Conservation (phyloP, 2,329 filamentous ascomycete genomes). For the Elsinoe australis region DNA sequence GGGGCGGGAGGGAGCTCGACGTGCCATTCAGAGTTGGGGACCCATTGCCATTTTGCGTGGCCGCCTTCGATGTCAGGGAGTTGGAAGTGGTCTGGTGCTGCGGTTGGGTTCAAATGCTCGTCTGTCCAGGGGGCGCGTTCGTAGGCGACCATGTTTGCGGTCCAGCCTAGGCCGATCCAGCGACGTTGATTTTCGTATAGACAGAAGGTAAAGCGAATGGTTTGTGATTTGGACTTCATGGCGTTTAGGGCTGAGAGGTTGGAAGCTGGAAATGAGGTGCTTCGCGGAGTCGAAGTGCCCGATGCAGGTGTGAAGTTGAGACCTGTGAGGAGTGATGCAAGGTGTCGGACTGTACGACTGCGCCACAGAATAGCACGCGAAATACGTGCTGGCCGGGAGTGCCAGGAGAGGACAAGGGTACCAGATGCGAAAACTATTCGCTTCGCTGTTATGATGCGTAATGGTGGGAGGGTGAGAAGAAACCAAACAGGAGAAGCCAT, state of each 20-base stretch:
- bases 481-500: conserved; percentile 87
- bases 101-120: conserved; percentile 78
- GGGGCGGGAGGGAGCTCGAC: conserved; percentile 59
- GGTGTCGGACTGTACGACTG: conserved; percentile 62
- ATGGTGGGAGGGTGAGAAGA: conserved; percentile 68
- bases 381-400: conserved; percentile 77
- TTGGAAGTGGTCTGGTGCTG: conserved; percentile 64
- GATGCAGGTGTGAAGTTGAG: conserved; percentile 56
- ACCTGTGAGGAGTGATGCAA: conserved; percentile 69
- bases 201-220: conserved; percentile 92
- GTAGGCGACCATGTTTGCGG: conserved; percentile 79
- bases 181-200: conserved; percentile 93
- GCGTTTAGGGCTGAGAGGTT: conserved; percentile 23
- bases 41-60: conserved; percentile 69
- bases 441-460: conserved; percentile 77
- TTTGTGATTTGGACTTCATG: conserved; percentile 46
- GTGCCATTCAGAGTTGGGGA: conserved; percentile 73
- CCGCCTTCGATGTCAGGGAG: conserved; percentile 60
- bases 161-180: conserved; percentile 95
- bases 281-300: conserved; percentile 32
- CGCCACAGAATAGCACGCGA: conserved; percentile 85
- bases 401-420: conserved; percentile 82
- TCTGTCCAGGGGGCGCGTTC: conserved; percentile 91
- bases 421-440: conserved; percentile 79
- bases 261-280: conserved; percentile 20